Evolutionary conservation across 225 moss, liverwort and hornwort genomes (phyloP).

Genomic region (Lunularia cruciata): DNA sequence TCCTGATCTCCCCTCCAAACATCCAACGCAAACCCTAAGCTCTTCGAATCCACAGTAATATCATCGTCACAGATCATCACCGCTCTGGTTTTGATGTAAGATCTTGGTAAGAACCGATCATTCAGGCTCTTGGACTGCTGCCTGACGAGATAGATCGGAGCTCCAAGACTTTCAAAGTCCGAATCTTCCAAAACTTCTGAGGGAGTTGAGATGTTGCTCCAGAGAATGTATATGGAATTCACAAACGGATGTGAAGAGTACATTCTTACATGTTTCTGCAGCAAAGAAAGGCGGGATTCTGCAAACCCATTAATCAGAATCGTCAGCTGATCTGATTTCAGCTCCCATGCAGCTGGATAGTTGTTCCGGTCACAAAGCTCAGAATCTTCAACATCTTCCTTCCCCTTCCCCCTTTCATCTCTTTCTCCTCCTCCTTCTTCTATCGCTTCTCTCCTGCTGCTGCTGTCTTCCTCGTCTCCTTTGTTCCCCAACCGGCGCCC

Average conservation of each 20-base stretch:
- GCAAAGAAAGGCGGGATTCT: conserved; percentile 67
- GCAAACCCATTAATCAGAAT: conserved; percentile 83
- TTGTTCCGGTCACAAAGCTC: conserved; percentile 53
- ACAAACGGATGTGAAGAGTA: conserved; percentile 66
- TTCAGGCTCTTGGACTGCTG: conserved; percentile 78
- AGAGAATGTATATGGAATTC: conserved; percentile 75
- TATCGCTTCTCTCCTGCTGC: conserved; percentile 3
- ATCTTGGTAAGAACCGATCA: conserved; percentile 78
- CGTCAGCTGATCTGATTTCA: conserved; percentile 66
- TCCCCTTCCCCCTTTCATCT: neutral
- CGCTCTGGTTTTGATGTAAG: conserved; percentile 64
- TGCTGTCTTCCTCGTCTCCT: neutral
- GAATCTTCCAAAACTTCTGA: conserved; percentile 38
- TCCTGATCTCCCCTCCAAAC: conserved; percentile 72
- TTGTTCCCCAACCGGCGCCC: neutral
- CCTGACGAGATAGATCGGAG: conserved; percentile 69
- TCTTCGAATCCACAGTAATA: conserved; percentile 61
- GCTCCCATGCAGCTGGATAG: conserved; percentile 66
- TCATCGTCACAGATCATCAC: conserved; percentile 97
- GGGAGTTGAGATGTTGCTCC: conserved; percentile 87
- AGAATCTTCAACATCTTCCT: neutral
- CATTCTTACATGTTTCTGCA: conserved; percentile 50
- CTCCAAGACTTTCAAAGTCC: conserved; percentile 50
- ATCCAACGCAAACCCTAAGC: conserved; percentile 64
- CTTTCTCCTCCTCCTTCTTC: conserved; percentile 9